Evolutionary conservation across 441 rosid genomes (phyloP), one percentile per base, ranked within the genome.

Genomic region (Biscutella auriculata): DNA sequence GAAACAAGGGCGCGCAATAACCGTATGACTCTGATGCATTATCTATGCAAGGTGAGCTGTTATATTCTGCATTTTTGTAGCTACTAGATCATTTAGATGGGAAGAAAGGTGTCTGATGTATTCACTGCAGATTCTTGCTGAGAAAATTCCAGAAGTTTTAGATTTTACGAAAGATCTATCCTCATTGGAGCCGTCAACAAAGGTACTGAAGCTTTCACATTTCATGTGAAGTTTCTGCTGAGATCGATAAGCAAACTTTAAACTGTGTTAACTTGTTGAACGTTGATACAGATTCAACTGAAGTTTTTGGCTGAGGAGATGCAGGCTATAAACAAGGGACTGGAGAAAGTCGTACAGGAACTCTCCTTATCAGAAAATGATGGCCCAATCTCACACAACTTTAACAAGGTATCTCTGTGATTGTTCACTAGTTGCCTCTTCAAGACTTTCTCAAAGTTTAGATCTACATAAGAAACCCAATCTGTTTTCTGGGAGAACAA

Each of bases 1-100:
- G 97, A 94, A 32, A 94, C 97, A 15, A 73, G 95, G 40, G 91
- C 97, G 10, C 77, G 72, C 69, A 94, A 89, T 67, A 94, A 73
- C 74, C 89, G 79, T 79, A 89, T 85, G 82, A 94, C 99, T 40
- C 88, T 94, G 74, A 89, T 94, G 99, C 97, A 94, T 72, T 94
- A 89, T 78, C 91, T 87, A 50, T 94, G 99, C 77, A 94, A 94
- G 95, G 99, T 94, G 74, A 48, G 53, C 45, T 39, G 9, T 19
- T 19, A 19, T 19, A 4, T 19, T 19, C 23, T 19, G 23, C 23
- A 19, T 2, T 19, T 19, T 19, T 19, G 23, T 19, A 19, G n/a
- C 23, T 19, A 19, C n/a, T n/a, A n/a, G n/a, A n/a, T n/a, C n/a
- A n/a, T n/a, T 42, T 19, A 41, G 53, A 10, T 32, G 7, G 45